Percentiles rank a stretch among this genome's conserved stretches.
Evolutionary conservation across 208 protist genomes (phyloP).

Genomic region (Pavlovales sp.): DNA sequence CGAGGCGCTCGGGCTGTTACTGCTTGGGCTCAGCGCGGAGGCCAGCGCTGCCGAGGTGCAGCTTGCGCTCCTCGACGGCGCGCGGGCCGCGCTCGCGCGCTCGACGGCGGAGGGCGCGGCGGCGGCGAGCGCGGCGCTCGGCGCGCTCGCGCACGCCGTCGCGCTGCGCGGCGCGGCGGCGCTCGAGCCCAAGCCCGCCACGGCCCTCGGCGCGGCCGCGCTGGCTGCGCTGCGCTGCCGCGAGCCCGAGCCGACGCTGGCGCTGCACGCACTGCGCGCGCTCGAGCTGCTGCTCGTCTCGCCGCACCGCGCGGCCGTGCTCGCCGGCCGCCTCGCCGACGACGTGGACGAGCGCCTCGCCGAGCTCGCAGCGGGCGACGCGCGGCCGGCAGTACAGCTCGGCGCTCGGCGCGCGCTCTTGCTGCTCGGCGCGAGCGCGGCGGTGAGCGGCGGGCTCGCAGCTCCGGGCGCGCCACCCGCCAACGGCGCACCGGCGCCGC

Average conservation of each 20-base stretch:
- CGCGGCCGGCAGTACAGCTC: no score
- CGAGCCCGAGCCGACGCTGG: neutral
- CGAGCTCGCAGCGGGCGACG: neutral
- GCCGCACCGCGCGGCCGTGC: no score
- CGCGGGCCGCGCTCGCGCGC: no score
- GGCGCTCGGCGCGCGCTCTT: no score
- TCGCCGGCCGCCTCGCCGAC: neutral
- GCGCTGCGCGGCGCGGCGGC: neutral
- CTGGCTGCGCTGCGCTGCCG: neutral
- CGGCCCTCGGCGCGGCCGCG: neutral
- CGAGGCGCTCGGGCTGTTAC: neutral
- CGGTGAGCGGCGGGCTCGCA: no score
- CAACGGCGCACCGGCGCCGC: no score
- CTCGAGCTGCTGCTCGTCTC: neutral
- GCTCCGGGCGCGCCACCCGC: no score
- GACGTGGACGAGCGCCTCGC: neutral
- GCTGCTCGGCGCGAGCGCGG: neutral
- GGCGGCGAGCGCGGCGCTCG: neutral
- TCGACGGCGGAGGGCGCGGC: no score
- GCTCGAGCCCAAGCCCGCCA: neutral
- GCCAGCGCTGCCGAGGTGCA: neutral
- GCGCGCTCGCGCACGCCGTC: neutral
- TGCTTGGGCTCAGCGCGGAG: neutral
- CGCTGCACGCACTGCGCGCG: neutral
- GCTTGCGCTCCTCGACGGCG: neutral